Evolutionary conservation across 495 filamentous ascomycete genomes (phyloP), one percentile per base, ranked within the genome.

Genomic region (Penicillium angulare): DNA sequence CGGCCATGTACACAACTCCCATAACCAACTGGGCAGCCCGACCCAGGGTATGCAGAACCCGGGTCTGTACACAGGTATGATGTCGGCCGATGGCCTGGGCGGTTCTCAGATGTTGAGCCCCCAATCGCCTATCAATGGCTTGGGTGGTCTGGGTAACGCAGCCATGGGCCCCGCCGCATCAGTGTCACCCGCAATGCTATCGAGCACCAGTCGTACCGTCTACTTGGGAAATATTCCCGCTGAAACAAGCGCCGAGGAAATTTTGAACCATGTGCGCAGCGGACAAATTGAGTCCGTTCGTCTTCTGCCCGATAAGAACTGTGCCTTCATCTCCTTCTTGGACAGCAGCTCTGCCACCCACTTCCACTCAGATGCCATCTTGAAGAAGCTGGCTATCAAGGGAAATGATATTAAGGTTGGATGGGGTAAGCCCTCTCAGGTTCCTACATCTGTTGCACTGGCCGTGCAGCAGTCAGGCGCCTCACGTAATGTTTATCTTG

Each of bases 391-490:
- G 59, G 88, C 92, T 51, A 93, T 98, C 73, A 88, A 92, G 66
- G 95, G 95, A 17, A 93, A 97, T 69, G 93, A 98, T 69, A 96
- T 98, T 79, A 98, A 98, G 80, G 88, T 98, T 57, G 93, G 93
- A 55, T 98, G 93, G 93, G 93, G 93, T 22, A 98, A 98, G 68
- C 92, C 93, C 10, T 97, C 95, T 8, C 95, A 95, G 74, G 95
- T 98, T 4, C 93, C 93, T 3, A 97, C 93, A 2, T 97, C 95
- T 16, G 93, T 98, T 38, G 90, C 92, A 12, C 77, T 97, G 45
- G 90, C 95, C 16, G 93, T 97, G 20, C 93, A 98, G 70, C 93
- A 98, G 72, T 96, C 90, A 3, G 92, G 92, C 24, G 93, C 93
- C 13, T 97, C 95, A n/a, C 84, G 93, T 49, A 98, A 98, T 66